Evolutionary conservation across 495 filamentous ascomycete genomes (phyloP).

Genomic region (Hyaloscypha bicolor): DNA sequence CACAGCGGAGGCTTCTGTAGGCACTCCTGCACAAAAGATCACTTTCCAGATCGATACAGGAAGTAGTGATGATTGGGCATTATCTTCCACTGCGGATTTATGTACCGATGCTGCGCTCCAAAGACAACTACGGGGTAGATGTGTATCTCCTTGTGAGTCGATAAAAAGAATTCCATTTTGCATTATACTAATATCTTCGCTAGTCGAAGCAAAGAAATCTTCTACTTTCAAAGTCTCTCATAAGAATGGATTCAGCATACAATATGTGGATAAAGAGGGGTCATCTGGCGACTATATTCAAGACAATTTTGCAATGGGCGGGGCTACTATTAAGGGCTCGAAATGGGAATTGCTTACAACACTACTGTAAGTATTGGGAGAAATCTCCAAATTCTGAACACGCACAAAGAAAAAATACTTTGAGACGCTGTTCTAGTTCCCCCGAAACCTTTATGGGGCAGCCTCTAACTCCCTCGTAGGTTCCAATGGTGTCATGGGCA

Average conservation of each 20-base stretch:
- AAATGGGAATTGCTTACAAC: constrained; percentile 80
- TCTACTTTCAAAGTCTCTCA: constrained; percentile 68
- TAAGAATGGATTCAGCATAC: constrained; percentile 71
- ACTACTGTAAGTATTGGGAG: constrained; percentile 36
- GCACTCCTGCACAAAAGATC: constrained; percentile 66
- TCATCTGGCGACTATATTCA: constrained; percentile 73
- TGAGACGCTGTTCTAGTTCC: constrained; percentile 45
- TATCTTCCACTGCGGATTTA: constrained; percentile 37
- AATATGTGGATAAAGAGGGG: constrained; percentile 73
- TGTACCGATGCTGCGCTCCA: background rate
- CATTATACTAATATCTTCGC: constrained; percentile 8
- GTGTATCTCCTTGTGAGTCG: background rate
- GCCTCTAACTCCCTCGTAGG: constrained; percentile 45
- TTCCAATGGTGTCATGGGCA: constrained; percentile 75
- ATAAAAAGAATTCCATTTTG: background rate
- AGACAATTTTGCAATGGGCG: constrained; percentile 76
- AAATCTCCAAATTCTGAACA: background rate
- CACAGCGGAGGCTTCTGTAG: constrained; percentile 62
- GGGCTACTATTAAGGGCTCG: constrained; percentile 62
- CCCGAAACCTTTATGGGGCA: constrained; percentile 46
- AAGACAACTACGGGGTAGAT: background rate
- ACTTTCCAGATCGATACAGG: constrained; percentile 69
- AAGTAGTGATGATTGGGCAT: constrained; percentile 82
- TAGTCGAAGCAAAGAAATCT: constrained; percentile 59
- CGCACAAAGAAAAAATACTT: no score